Conservation (phyloP, 345 rosid species). For the Kandelia obovata region DNA sequence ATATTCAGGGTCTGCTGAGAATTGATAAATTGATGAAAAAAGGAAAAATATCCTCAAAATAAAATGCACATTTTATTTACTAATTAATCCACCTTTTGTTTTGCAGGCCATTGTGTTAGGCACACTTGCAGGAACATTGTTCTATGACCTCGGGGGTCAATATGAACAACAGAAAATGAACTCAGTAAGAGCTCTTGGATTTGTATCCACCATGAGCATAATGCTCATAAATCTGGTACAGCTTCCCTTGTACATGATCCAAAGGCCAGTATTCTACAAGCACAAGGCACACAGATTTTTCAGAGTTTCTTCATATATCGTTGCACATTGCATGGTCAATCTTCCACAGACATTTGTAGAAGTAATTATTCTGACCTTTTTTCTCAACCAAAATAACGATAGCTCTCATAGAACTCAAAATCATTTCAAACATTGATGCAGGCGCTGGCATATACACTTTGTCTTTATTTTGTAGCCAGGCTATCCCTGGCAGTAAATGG, state of each 20-base stretch:
- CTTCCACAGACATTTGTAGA: slow-evolving; percentile 35
- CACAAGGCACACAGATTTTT: slow-evolving; percentile 32
- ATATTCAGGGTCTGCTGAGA: neutral
- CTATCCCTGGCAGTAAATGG: slow-evolving; percentile 25
- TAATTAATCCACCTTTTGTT: slow-evolving; percentile 4
- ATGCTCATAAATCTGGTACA: slow-evolving; percentile 39
- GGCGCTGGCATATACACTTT: slow-evolving; percentile 23
- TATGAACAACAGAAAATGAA: slow-evolving; percentile 38
- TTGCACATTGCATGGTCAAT: slow-evolving; percentile 35
- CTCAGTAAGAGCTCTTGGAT: slow-evolving; percentile 36
- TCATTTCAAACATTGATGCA: slow-evolving; percentile 18
- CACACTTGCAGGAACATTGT: slow-evolving; percentile 27
- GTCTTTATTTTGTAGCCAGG: slow-evolving; percentile 30
- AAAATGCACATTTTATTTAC: neutral
- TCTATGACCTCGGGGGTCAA: slow-evolving; percentile 29
- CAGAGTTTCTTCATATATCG: slow-evolving; percentile 32
- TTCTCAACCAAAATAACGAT: neutral
- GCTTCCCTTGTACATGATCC: slow-evolving; percentile 37
- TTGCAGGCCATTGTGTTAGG: slow-evolving; percentile 32
- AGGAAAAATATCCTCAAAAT: neutral
- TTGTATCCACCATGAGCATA: slow-evolving; percentile 32
- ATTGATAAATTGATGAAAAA: neutral
- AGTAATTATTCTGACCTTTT: slow-evolving; percentile 9
- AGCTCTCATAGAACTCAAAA: slow-evolving; percentile 8
- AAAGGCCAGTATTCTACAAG: slow-evolving; percentile 34